These are phyloP conservation scores for Diaporthe vexans DNA, from an alignment of 2,329 filamentous ascomycete species.

Conservation along the genomic window DNA sequence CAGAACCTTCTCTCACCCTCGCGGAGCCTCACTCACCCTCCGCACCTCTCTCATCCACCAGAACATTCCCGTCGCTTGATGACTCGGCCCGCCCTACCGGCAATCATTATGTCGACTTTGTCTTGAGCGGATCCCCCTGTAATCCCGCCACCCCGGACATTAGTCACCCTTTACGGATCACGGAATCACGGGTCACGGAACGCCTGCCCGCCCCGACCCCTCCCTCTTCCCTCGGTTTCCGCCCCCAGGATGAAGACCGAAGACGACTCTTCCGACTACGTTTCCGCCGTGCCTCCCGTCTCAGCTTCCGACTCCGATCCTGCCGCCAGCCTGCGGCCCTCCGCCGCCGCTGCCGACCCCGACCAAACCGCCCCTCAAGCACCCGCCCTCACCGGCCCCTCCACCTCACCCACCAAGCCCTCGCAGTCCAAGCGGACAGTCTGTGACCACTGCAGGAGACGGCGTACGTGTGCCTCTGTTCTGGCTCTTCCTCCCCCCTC, in stretches of 20 bases:
- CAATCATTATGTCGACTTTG: constrained; percentile 40
- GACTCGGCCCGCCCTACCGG: constrained; percentile 40
- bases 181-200: constrained; percentile 37
- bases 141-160: constrained; percentile 36
- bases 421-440: constrained; percentile 53
- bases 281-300: constrained; percentile 38
- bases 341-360: constrained; percentile 22
- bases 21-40: constrained; percentile 29
- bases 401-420: constrained; percentile 36
- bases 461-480: constrained; percentile 52
- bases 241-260: constrained; percentile 43
- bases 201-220: constrained; percentile 15
- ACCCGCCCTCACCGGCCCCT: constrained; percentile 28
- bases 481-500: constrained; percentile 37
- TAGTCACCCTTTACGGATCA: constrained; percentile 35
- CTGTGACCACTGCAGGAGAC: constrained; percentile 61
- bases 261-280: constrained; percentile 41
- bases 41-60: background rate
- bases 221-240: constrained; percentile 15
- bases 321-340: constrained; percentile 14
- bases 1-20: constrained; percentile 11
- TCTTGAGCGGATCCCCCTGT: constrained; percentile 37
- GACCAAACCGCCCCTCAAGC: background rate
- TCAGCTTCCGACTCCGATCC: constrained; percentile 27
- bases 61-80: constrained; percentile 25